Conservation (phyloP, 495 filamentous ascomycete genomes). For the Aspergillus leporis region DNA sequence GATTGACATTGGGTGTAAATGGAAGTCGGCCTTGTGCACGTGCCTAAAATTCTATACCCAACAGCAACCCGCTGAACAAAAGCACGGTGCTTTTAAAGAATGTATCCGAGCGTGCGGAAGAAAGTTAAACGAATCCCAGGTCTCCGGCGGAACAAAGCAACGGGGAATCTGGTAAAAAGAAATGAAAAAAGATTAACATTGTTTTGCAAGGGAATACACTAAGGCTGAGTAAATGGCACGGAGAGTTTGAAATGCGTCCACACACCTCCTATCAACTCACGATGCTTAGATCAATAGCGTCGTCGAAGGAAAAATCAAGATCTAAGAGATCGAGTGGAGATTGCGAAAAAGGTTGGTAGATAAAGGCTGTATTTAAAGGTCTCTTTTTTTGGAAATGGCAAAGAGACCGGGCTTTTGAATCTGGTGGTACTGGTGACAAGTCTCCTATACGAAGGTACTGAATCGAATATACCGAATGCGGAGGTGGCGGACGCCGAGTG, state of each 20-base stretch:
- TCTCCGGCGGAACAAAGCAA: neutral
- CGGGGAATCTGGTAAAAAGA: neutral
- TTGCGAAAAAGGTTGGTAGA: neutral
- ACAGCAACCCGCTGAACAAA: slow-evolving; percentile 1
- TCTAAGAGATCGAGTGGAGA: neutral
- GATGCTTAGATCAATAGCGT: neutral
- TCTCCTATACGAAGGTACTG: neutral
- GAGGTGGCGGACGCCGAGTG: slow-evolving; percentile 1
- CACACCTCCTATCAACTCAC: neutral
- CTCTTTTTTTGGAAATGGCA: neutral
- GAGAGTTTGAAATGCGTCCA: slow-evolving; percentile 1
- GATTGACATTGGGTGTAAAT: slow-evolving; percentile 13
- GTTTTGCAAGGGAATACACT: neutral
- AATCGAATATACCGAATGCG: slow-evolving; percentile 4
- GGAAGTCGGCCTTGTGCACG: neutral
- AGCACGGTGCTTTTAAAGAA: neutral
- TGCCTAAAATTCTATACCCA: slow-evolving; percentile 7
- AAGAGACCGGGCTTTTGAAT: neutral
- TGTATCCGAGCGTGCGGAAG: neutral
- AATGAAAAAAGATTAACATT: neutral
- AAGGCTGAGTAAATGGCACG: neutral
- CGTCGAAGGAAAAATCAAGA: neutral
- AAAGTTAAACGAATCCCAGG: neutral
- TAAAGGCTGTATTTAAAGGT: neutral
- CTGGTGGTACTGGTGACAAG: neutral